Evolutionary conservation across 2,329 filamentous ascomycete genomes (phyloP).

Genomic region (Cyclaneusma minus): DNA sequence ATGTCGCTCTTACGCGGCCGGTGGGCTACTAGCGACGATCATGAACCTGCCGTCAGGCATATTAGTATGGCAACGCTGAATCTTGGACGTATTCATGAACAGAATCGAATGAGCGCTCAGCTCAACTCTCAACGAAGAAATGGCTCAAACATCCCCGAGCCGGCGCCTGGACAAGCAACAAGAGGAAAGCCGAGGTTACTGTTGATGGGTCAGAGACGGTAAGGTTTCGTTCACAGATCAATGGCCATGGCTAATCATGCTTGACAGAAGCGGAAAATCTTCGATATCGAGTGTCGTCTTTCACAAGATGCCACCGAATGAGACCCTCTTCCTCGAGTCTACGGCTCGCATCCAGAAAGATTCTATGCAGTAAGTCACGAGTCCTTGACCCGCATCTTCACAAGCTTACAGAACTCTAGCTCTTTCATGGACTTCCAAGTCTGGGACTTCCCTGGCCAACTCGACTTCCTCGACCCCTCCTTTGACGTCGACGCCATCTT

Average conservation of each 20-base stretch:
- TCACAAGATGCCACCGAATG: constrained; percentile 89
- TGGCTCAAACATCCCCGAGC: constrained; percentile 27
- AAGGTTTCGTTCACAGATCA: constrained; percentile 15
- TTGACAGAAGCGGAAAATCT: constrained; percentile 78
- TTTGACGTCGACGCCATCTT: constrained; percentile 93
- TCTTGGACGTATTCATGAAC: constrained; percentile 45
- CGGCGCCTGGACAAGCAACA: constrained; percentile 27
- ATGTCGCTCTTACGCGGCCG: constrained; percentile 15
- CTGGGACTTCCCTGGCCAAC: constrained; percentile 92
- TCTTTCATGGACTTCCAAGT: constrained; percentile 99
- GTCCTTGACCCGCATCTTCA: constrained; percentile 2
- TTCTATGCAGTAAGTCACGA: constrained; percentile 64
- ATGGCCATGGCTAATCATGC: constrained; percentile 9
- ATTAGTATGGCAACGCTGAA: constrained; percentile 45
- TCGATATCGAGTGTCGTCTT: constrained; percentile 99
- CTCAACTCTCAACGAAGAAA: constrained; percentile 24
- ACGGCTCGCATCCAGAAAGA: constrained; percentile 91
- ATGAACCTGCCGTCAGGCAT: constrained; percentile 21
- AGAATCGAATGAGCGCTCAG: constrained; percentile 38
- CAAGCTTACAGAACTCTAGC: constrained; percentile 34
- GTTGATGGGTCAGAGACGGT: constrained; percentile 93
- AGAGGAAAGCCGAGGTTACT: constrained; percentile 69
- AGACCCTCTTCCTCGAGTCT: constrained; percentile 90
- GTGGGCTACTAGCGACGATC: constrained; percentile 14
- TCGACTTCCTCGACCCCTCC: constrained; percentile 78